Conservation (phyloP, 148 eudicot genomes). For the Rhododendron molle region DNA sequence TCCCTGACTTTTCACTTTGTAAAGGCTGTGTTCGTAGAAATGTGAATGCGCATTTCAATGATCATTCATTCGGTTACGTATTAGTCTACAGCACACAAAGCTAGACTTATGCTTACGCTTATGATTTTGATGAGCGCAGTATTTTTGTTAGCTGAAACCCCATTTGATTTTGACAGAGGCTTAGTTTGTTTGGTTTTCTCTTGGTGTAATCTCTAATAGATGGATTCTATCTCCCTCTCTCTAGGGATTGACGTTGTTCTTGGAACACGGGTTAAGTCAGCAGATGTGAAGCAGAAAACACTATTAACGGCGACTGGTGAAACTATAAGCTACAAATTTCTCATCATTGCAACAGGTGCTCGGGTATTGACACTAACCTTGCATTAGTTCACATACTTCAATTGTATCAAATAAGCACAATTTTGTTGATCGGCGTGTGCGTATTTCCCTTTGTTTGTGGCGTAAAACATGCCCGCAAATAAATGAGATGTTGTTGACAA, state of each 20-base stretch:
- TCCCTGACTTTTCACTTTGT: too few relatives aligned
- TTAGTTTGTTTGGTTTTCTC: not conserved
- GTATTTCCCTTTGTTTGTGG: too few relatives aligned
- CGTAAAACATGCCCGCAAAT: too few relatives aligned
- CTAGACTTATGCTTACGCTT: not conserved
- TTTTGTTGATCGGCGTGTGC: too few relatives aligned
- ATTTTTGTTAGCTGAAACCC: not conserved
- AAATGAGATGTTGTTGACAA: too few relatives aligned
- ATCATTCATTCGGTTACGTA: not conserved
- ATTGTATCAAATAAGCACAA: too few relatives aligned
- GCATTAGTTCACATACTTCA: too few relatives aligned
- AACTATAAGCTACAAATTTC: too few relatives aligned
- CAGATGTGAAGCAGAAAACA: slow-evolving; percentile 90
- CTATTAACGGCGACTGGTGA: slow-evolving; percentile 69
- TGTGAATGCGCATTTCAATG: too few relatives aligned
- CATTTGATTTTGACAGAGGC: not conserved
- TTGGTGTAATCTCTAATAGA: slow-evolving; percentile 1
- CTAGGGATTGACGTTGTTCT: slow-evolving; percentile 94
- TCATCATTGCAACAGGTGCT: too few relatives aligned
- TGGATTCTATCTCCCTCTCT: slow-evolving; percentile 8
- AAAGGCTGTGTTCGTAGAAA: not conserved
- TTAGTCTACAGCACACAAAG: not conserved
- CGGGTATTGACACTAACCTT: too few relatives aligned
- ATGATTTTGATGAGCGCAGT: not conserved
- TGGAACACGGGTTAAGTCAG: slow-evolving; percentile 84